These are phyloP conservation scores for Podospora bellae-mahoneyi DNA, from an alignment of 495 filamentous ascomycete species.

Conservation along the genomic window DNA sequence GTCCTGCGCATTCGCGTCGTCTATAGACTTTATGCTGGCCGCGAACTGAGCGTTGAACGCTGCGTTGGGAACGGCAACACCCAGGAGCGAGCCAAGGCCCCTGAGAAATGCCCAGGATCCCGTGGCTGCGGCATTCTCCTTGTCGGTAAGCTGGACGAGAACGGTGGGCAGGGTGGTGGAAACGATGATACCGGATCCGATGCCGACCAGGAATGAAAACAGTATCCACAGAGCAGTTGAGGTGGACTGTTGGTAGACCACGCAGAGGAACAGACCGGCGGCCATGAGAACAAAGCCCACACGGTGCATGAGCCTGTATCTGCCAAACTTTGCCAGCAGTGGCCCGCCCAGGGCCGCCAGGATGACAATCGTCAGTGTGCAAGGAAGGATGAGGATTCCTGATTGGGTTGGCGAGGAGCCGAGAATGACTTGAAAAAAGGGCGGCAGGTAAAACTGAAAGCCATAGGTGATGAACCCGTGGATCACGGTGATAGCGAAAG, in stretches of 20 bases:
- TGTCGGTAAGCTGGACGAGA: conserved; percentile 36
- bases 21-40: background rate
- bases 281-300: conserved; percentile 39
- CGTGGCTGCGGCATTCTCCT: conserved; percentile 43
- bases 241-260: conserved; percentile 28
- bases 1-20: background rate
- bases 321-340: conserved; percentile 41
- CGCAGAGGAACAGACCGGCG: conserved; percentile 43
- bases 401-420: conserved; percentile 34
- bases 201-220: conserved; percentile 33
- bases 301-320: conserved; percentile 45
- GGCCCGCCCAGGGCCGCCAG: conserved; percentile 37
- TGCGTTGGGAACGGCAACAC: conserved; percentile 44
- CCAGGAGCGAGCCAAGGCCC: conserved; percentile 48
- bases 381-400: conserved; percentile 45
- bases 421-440: conserved; percentile 49
- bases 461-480: conserved; percentile 36
- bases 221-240: conserved; percentile 29
- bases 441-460: conserved; percentile 46
- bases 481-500: conserved; percentile 27
- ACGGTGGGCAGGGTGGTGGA: conserved; percentile 32
- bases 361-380: conserved; percentile 41
- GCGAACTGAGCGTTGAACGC: conserved; percentile 48
- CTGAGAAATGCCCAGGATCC: conserved; percentile 47
- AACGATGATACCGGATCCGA: conserved; percentile 38